phyloP scores from a whole-genome alignment of 371 early-diverging fungal species.

The Mortierella sp. region DNA sequence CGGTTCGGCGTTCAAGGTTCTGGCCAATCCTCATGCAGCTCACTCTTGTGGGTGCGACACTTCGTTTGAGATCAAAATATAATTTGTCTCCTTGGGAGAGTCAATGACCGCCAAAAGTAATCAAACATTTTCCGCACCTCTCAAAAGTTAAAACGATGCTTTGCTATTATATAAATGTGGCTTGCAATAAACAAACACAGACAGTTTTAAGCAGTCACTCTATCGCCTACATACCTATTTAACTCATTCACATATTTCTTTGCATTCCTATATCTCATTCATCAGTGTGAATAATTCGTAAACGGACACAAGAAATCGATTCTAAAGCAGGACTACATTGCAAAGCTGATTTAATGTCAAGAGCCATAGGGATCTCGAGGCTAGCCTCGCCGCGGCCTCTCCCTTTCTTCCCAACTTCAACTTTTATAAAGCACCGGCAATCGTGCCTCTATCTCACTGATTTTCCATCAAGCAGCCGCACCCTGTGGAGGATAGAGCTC shows the following conservation, averaged over 20 bases:
- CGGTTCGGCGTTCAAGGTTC: constrained; percentile 92
- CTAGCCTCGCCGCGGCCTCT: constrained; percentile 3
- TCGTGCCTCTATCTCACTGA: neutral
- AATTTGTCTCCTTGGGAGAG: neutral
- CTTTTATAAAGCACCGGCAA: neutral
- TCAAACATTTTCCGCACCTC: no score
- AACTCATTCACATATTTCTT: no score
- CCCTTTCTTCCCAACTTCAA: neutral
- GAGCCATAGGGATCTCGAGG: constrained; percentile 46
- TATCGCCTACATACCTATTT: neutral
- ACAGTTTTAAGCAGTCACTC: neutral
- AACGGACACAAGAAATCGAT: neutral
- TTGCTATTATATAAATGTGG: neutral
- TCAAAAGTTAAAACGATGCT: no score
- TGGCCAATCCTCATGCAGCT: constrained; percentile 91
- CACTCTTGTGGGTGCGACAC: constrained; percentile 94
- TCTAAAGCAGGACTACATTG: neutral
- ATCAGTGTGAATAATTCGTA: neutral
- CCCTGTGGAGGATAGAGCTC: neutral
- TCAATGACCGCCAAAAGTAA: neutral
- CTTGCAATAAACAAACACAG: constrained; percentile 8
- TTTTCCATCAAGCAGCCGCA: neutral
- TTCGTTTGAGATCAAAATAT: constrained; percentile 57
- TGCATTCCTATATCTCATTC: neutral
- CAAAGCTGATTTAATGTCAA: constrained; percentile 17